phyloP scores from a whole-genome alignment of 2,329 filamentous ascomycete species.

The Aspergillus quadricinctus region DNA sequence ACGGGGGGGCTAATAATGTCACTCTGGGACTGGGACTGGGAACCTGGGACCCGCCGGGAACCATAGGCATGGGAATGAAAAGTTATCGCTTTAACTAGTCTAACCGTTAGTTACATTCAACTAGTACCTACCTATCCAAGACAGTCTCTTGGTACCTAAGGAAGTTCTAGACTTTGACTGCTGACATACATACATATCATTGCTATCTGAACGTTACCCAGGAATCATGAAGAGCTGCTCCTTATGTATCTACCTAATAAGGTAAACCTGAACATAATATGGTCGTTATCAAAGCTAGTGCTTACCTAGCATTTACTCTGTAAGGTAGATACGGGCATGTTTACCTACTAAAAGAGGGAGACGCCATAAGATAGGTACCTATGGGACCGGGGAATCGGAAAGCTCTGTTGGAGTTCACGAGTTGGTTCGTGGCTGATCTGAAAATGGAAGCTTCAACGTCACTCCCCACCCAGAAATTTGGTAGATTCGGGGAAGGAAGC shows the following conservation, averaged over 20 bases:
- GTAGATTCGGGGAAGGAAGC: background rate
- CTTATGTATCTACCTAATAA: too few species aligned
- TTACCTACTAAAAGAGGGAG: background rate
- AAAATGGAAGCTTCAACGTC: background rate
- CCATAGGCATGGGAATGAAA: background rate
- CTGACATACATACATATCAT: too few species aligned
- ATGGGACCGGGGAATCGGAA: conserved; percentile 14
- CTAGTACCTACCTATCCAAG: too few species aligned
- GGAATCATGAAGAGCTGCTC: too few species aligned
- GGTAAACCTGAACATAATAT: too few species aligned
- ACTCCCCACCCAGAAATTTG: background rate
- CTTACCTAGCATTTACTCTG: background rate
- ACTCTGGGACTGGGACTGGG: background rate
- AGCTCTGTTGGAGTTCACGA: background rate
- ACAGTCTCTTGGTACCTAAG: too few species aligned
- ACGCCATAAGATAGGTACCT: background rate
- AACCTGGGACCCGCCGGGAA: conserved; percentile 1
- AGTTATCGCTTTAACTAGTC: too few species aligned
- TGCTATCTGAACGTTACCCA: too few species aligned
- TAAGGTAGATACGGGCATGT: background rate
- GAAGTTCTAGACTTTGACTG: too few species aligned
- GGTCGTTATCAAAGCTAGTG: too few species aligned
- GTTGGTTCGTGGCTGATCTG: background rate
- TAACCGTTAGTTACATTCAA: background rate
- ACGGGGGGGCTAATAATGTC: too few species aligned